Percentiles rank a stretch among this genome's conserved stretches.
These are phyloP conservation scores for Capsaspora owczarzaki DNA, from an alignment of 78 protist genomes.

Conservation along the genomic window DNA sequence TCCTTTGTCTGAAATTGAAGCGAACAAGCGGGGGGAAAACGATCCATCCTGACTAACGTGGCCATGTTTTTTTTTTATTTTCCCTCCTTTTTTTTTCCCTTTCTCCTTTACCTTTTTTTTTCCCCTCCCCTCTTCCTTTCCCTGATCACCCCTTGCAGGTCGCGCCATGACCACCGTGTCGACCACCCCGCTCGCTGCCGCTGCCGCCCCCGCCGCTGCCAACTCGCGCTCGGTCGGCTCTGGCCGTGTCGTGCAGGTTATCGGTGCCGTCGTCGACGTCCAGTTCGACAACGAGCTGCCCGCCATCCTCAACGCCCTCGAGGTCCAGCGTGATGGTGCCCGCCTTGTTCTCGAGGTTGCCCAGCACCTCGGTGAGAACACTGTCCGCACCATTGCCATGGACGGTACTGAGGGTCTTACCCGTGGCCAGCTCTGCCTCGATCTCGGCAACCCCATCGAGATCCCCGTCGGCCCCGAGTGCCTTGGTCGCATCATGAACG, in stretches of 20 bases:
- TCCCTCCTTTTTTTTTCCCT: constrained; percentile 8
- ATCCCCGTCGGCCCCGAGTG: constrained; percentile 93
- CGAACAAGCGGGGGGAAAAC: not conserved
- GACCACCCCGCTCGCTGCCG: no score
- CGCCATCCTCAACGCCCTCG: constrained; percentile 86
- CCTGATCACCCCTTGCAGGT: not conserved
- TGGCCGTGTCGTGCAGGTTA: constrained; percentile 56
- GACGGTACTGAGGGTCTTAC: constrained; percentile 95
- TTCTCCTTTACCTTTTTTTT: not conserved
- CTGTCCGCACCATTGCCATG: constrained; percentile 93
- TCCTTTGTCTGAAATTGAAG: not conserved
- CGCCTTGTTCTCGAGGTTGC: constrained; percentile 93
- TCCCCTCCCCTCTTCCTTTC: not conserved
- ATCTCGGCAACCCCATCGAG: constrained; percentile 87
- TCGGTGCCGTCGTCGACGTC: constrained; percentile 99
- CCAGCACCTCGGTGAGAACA: constrained; percentile 88
- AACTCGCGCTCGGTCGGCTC: no score
- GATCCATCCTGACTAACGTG: not conserved
- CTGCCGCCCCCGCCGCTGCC: no score
- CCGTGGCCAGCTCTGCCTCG: constrained; percentile 78
- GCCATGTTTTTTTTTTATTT: not conserved
- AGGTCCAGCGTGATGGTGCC: constrained; percentile 47
- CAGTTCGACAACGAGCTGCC: constrained; percentile 93
- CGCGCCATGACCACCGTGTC: no score
- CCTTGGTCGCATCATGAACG: constrained; percentile 99